Percentiles rank a stretch among this genome's conserved stretches.
phyloP scores from a whole-genome alignment of 2,329 filamentous ascomycete genomes.

The Talaromyces sp. region DNA sequence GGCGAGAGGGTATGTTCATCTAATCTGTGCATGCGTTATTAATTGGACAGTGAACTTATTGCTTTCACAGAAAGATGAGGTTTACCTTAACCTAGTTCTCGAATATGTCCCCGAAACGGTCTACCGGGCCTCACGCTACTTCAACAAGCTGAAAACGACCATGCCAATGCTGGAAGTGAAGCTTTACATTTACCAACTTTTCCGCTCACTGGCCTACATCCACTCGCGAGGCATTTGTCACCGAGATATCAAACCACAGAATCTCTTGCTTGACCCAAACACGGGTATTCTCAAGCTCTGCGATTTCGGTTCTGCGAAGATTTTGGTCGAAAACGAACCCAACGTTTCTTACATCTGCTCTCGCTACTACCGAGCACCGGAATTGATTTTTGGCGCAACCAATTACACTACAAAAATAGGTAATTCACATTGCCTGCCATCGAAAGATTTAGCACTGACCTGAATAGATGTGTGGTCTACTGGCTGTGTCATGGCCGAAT shows the following conservation, averaged over 20 bases:
- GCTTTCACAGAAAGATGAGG: slow-evolving; percentile 77
- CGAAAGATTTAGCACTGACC: background rate
- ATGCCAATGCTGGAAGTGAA: slow-evolving; percentile 99
- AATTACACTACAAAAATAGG: slow-evolving; percentile 99
- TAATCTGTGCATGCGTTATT: background rate
- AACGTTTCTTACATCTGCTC: slow-evolving; percentile 99
- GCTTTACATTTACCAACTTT: slow-evolving; percentile 99
- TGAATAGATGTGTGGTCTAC: slow-evolving; percentile 93
- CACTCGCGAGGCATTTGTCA: slow-evolving; percentile 99
- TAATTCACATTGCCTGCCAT: slow-evolving; percentile 43
- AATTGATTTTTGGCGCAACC: slow-evolving; percentile 96
- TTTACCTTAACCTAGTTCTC: slow-evolving; percentile 96
- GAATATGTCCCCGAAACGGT: slow-evolving; percentile 98
- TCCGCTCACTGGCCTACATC: slow-evolving; percentile 96
- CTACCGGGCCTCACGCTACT: slow-evolving; percentile 95
- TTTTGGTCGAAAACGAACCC: slow-evolving; percentile 95
- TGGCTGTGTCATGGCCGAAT: slow-evolving; percentile 97
- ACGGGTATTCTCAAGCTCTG: slow-evolving; percentile 94
- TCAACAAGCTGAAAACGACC: slow-evolving; percentile 99
- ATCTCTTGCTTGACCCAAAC: slow-evolving; percentile 85
- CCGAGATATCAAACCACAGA: slow-evolving; percentile 98
- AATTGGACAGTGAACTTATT: slow-evolving; percentile 7
- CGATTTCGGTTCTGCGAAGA: slow-evolving; percentile 98
- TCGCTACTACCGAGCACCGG: slow-evolving; percentile 94
- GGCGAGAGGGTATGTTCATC: slow-evolving; percentile 76